Base-by-base conservation (phyloP, 129 eudicot species). In the Saposhnikovia divaricata region DNA sequence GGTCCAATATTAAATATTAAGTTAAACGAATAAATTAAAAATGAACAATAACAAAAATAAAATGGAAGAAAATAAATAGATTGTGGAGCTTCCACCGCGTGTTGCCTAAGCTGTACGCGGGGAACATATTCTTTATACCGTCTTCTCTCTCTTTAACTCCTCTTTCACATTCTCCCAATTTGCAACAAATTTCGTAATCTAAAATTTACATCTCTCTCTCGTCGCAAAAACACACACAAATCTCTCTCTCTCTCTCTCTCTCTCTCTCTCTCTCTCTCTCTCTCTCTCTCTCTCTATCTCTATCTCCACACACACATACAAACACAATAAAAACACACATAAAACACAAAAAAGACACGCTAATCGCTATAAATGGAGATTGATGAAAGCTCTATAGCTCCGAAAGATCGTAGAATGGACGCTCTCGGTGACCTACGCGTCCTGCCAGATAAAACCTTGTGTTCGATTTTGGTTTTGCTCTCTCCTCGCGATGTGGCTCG, bases 371-470 rank as follows among this genome's bases (percentile, higher is more conserved):
- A 1, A n/a, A 74, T 74, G 78, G 78, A 74, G 78, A 74, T 46
- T 27, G 43, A 12, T 9, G 59, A 45, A 23, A 74, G 61, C 19
- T 74, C 34, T 46, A 21, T 12, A n/a, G 78, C 59, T 74, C 42
- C 61, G 9, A 78, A 66, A n/a, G 92, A 89, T 84, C 92, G 92
- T 23, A 81, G 92, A 44, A 4, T 76, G 31, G 90, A 72, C 23
- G 92, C 92, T 45, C 83, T 89, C 21, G 92, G 92, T 2, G 72
- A 82, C 82, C 82, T 89, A 40, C 74, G 84, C 43, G 84, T 86
- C 31, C 78, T 89, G 37, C 92, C 90, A 1, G 92, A 89, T 34
- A 90, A 89, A 78, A 57, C 82, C 43, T 47, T 89, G 7, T 86
- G 89, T 42, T 50, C 76, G 3, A 84, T 86, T 34, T 16, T 89